phyloP scores from a whole-genome alignment of 2,329 filamentous ascomycete genomes.

The Cytospora chrysosperma region DNA sequence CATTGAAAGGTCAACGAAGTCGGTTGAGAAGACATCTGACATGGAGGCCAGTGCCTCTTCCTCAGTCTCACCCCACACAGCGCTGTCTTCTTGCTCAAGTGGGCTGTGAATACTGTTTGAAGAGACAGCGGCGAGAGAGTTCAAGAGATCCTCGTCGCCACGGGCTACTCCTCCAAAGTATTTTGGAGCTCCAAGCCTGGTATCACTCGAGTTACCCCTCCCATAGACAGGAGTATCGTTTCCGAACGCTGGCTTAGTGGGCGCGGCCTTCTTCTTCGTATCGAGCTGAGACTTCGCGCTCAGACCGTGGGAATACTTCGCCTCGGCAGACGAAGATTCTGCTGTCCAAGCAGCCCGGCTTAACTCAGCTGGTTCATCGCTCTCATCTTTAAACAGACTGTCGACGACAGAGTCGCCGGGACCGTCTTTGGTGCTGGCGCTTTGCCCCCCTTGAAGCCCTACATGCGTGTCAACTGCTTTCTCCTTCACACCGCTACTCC shows the following conservation, averaged over 20 bases:
- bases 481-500: background rate
- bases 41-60: background rate
- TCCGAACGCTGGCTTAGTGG: background rate
- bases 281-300: background rate
- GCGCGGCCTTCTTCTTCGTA: background rate
- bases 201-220: background rate
- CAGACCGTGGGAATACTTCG: background rate
- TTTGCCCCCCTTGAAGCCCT: background rate
- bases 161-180: background rate
- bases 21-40: background rate
- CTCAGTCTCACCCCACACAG: background rate
- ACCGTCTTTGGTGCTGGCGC: slow-evolving; percentile 7
- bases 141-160: background rate
- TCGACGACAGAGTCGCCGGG: slow-evolving; percentile 4
- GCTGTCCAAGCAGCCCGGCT: background rate
- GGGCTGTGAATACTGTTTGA: background rate
- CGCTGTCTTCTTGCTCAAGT: background rate
- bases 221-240: background rate
- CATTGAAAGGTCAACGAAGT: background rate
- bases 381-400: background rate
- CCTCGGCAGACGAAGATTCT: background rate
- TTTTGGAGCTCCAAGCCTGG: background rate
- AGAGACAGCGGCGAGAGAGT: background rate
- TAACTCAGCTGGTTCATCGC: background rate
- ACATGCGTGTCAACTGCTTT: background rate